phyloP scores from a whole-genome alignment of 208 protist species.

The Acanthamoeba royreba region DNA sequence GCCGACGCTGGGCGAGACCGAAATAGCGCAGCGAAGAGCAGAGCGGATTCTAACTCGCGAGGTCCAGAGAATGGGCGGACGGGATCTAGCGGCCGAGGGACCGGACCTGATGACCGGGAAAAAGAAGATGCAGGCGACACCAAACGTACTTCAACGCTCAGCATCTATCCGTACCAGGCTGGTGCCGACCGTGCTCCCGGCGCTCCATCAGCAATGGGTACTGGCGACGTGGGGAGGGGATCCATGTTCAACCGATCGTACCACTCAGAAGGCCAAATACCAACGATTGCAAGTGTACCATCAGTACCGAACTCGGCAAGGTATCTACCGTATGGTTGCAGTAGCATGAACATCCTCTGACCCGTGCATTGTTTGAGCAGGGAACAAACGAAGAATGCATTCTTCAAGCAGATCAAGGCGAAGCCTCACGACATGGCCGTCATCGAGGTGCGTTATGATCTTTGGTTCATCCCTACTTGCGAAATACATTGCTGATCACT shows the following conservation, averaged over 20 bases:
- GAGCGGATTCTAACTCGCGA: not conserved
- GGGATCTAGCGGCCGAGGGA: not conserved
- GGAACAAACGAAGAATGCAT: not conserved
- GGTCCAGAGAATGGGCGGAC: not conserved
- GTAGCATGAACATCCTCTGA: not conserved
- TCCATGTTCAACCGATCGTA: not conserved
- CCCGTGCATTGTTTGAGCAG: not conserved
- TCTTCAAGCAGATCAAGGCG: slow-evolving; percentile 1
- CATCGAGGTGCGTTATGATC: not conserved
- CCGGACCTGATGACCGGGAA: not conserved
- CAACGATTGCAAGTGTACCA: not conserved
- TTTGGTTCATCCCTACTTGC: not conserved
- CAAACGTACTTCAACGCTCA: not conserved
- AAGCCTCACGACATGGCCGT: slow-evolving; percentile 4
- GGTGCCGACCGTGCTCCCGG: too few relatives aligned
- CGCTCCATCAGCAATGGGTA: too few relatives aligned
- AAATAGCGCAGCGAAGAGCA: too few relatives aligned
- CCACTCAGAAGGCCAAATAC: not conserved
- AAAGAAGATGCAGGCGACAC: not conserved
- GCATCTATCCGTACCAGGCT: not conserved
- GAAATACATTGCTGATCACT: not conserved
- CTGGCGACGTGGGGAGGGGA: too few relatives aligned
- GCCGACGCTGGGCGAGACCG: too few relatives aligned
- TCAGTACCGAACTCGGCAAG: not conserved
- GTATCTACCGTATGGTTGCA: too few relatives aligned